Conservation (phyloP, 164 flowering plant species). For the Vitis labrusca region DNA sequence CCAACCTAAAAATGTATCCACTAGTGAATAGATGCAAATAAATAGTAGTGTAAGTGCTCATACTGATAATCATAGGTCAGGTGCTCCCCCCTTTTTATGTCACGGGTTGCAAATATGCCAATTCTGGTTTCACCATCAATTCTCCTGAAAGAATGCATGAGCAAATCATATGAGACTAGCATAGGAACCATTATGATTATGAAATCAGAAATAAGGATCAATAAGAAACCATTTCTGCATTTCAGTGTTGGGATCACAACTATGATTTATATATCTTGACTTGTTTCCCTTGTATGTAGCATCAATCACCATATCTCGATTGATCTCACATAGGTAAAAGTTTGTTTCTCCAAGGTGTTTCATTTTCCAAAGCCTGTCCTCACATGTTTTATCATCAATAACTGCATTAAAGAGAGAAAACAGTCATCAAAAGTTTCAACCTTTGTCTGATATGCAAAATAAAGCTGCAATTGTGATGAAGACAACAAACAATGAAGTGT, state of each 20-base stretch:
- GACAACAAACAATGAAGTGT: conserved; percentile 7
- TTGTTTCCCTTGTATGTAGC: conserved; percentile 97
- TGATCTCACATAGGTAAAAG: conserved; percentile 93
- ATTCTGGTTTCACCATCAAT: conserved; percentile 96
- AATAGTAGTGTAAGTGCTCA: conserved; percentile 19
- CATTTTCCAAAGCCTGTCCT: conserved; percentile 99
- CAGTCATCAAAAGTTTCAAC: conserved; percentile 2
- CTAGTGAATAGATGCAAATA: neutral
- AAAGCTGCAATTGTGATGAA: neutral
- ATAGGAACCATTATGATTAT: neutral
- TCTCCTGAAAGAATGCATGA: conserved; percentile 46
- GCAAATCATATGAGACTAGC: conserved; percentile 3
- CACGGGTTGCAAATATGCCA: conserved; percentile 91
- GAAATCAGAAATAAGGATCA: conserved; percentile 12
- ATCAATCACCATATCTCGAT: conserved; percentile 98
- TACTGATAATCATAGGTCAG: conserved; percentile 98
- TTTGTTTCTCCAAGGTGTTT: conserved; percentile 92
- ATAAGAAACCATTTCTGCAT: conserved; percentile 92
- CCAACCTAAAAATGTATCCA: neutral
- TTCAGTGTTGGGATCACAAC: conserved; percentile 96
- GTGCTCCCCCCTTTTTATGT: conserved; percentile 83
- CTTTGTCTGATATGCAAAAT: neutral
- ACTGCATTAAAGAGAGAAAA: conserved; percentile 42
- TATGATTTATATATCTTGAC: conserved; percentile 96
- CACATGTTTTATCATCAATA: conserved; percentile 97